These are phyloP conservation scores for Calonectria pauciramosa DNA, from an alignment of 2,329 filamentous ascomycete genomes.

Conservation along the genomic window DNA sequence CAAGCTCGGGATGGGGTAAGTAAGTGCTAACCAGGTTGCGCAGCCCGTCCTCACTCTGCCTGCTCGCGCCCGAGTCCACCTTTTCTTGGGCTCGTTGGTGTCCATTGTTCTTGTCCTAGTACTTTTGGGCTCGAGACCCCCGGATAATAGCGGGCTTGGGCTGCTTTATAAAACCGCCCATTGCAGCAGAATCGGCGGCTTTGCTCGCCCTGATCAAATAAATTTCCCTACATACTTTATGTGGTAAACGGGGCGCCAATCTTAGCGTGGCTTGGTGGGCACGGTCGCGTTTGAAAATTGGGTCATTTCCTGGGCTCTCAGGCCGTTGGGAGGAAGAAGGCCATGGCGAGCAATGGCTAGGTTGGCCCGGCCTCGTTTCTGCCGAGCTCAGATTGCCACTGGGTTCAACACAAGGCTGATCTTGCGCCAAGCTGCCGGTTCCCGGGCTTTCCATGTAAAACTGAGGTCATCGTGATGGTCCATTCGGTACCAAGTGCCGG, in stretches of 20 bases:
- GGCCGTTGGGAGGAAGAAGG: background rate
- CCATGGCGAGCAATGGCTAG: background rate
- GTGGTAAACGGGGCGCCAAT: background rate
- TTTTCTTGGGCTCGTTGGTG: background rate
- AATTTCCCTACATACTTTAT: background rate
- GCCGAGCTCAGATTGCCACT: background rate
- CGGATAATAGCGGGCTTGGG: background rate
- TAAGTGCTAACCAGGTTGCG: background rate
- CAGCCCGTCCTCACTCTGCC: slow-evolving; percentile 3
- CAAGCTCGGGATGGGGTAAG: background rate
- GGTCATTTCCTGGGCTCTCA: background rate
- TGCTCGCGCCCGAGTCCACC: background rate
- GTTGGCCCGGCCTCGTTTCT: background rate
- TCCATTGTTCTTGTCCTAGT: background rate
- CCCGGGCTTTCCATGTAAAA: background rate
- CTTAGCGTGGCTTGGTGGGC: background rate
- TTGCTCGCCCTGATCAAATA: background rate
- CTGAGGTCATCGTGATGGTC: background rate
- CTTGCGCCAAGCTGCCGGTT: too few relatives aligned
- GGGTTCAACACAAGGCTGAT: background rate
- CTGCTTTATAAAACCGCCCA: background rate
- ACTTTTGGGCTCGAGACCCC: background rate
- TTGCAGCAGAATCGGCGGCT: too few relatives aligned
- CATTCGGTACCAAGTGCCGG: background rate
- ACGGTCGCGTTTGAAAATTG: background rate